Conservation (phyloP, 108 stramenopile species). For the Pseudonitzschia pungens region DNA sequence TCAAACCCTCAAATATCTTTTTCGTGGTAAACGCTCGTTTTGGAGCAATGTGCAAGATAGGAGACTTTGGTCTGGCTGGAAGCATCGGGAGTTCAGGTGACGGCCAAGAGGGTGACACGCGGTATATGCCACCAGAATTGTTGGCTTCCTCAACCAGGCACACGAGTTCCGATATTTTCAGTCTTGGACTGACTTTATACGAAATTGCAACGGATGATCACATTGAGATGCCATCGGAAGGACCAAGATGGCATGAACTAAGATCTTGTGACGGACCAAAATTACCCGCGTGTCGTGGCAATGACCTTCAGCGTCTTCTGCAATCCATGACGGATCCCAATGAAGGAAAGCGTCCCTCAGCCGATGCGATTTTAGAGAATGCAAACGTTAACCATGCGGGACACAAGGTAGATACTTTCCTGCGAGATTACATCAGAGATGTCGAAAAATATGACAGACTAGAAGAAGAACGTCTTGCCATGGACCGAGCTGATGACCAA, state of each 20-base stretch:
- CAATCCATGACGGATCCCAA: constrained; percentile 55
- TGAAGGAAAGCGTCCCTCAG: constrained; percentile 49
- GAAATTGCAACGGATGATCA: constrained; percentile 57
- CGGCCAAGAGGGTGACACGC: constrained; percentile 84
- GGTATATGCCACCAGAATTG: constrained; percentile 76
- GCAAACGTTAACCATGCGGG: constrained; percentile 47
- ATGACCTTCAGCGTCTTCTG: constrained; percentile 49
- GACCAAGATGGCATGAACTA: constrained; percentile 70
- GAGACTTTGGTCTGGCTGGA: constrained; percentile 84
- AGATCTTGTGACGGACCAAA: constrained; percentile 50
- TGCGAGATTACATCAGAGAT: constrained; percentile 72
- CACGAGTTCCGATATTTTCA: constrained; percentile 79
- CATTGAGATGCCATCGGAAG: constrained; percentile 67
- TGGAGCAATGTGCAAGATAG: constrained; percentile 85
- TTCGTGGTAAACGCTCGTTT: constrained; percentile 55
- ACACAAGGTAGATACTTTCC: constrained; percentile 50
- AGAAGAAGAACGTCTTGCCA: constrained; percentile 23
- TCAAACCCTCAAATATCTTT: constrained; percentile 86
- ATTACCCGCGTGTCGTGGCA: constrained; percentile 49
- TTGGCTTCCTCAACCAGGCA: constrained; percentile 51
- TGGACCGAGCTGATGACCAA: constrained; percentile 32
- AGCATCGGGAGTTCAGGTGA: constrained; percentile 70
- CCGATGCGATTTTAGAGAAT: constrained; percentile 55
- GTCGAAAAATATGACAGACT: constrained; percentile 53
- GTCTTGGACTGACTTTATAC: constrained; percentile 77